Base-by-base conservation (phyloP, 768 basidiomycete genomes). In the Tremella fuciformis region DNA sequence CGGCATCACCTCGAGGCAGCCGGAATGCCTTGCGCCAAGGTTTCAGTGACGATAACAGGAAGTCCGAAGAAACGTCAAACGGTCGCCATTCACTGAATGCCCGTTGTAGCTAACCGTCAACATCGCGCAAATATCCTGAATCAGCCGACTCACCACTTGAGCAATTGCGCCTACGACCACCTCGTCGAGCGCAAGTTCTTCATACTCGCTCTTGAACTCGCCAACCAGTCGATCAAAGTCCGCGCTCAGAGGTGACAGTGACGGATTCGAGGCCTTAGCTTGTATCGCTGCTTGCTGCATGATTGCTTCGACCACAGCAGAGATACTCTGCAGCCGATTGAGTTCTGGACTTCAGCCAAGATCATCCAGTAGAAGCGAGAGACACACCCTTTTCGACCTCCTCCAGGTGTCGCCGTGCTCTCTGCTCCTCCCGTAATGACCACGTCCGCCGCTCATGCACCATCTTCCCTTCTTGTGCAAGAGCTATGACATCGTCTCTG, bases 101-200 rank as follows among this genome's bases (percentile, higher is more conserved):
- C 15, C 86, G 83, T 48, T 88, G 85, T 34, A 93, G 76, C 84
- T 85, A 70, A 3, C 25, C 1, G 24, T 39, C 41, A 59, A 57
- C 53, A 8, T 37, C 13, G 11, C 1, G 9, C 21, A 8, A 57
- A 8, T 42, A 11, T 34, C 29, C 29, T 6, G 6, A 34, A 8
- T 13, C 25, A 15, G 1, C 0, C 0, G 1, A 76, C 83, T 66
- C 63, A 86, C 85, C 13, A 84, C 77, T 1, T 94, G 96, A 3
- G 86, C 83, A 50, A 99, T 88, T 3, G 94, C 91, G 18, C 87
- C 93, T 2, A 99, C 89, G 3, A 94, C 85, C 21, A 98, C 84
- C 71, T 98, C 93, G 63, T 98, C 96, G 34, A 99, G 78, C 15
- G 82, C 80, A 69, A 92, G 88, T 55, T 76, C 80, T 19, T 87